Conservation (phyloP, 176 grass and related monocot genomes). For the Miscanthus lutarioriparius region DNA sequence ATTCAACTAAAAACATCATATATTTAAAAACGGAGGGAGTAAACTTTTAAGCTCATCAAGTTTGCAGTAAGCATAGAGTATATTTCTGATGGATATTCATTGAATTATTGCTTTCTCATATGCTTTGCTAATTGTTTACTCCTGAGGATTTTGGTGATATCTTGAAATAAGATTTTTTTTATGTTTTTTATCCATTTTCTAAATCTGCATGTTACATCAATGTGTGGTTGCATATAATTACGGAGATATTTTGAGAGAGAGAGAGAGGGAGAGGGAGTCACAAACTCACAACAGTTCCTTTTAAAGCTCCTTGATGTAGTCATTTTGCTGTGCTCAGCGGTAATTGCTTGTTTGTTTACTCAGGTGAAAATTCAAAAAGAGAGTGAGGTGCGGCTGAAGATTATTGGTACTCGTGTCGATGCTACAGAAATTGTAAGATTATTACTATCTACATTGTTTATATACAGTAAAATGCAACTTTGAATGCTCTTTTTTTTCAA, state of each 20-base stretch:
- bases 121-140: background rate
- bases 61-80: background rate
- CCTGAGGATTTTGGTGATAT: background rate
- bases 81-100: background rate
- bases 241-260: background rate
- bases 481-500: background rate
- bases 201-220: background rate
- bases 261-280: background rate
- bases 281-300: background rate
- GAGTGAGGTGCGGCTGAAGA: slow-evolving; percentile 94
- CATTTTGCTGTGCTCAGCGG: background rate
- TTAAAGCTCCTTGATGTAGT: background rate
- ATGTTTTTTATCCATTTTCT: background rate
- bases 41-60: background rate
- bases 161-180: background rate
- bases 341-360: slow-evolving; percentile 6
- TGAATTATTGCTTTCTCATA: background rate
- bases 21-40: background rate
- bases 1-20: background rate
- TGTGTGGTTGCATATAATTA: slow-evolving; percentile 1
- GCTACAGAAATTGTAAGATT: slow-evolving; percentile 92
- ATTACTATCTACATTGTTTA: slow-evolving; percentile 13
- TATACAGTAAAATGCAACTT: slow-evolving; percentile 8
- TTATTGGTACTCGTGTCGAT: slow-evolving; percentile 96
- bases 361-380: slow-evolving; percentile 99